Percentiles rank a stretch among this genome's conserved stretches.
Conservation (phyloP, 2,329 filamentous ascomycete species). For the Colletotrichum falcatum region DNA sequence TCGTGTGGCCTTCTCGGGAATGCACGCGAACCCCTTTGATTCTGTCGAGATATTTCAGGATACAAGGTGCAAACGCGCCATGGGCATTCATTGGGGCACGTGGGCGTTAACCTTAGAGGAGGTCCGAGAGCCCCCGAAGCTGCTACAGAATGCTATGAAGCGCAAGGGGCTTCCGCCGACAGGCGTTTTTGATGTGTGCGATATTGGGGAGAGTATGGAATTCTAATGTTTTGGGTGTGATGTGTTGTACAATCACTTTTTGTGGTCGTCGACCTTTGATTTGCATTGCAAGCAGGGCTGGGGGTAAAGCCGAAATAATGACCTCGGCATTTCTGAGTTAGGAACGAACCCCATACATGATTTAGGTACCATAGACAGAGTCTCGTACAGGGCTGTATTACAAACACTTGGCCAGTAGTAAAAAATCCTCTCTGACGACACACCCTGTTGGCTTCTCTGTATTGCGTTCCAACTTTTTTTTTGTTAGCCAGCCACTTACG, state of each 20-base stretch:
- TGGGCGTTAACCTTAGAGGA: constrained; percentile 91
- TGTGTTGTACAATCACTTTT: not conserved
- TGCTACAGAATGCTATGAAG: constrained; percentile 78
- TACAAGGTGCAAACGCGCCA: constrained; percentile 79
- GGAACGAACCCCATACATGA: not conserved
- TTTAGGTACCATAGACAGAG: constrained; percentile 6
- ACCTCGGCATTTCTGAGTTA: not conserved
- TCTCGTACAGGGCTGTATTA: not conserved
- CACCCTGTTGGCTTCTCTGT: not conserved
- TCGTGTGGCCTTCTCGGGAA: constrained; percentile 76
- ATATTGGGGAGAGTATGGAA: constrained; percentile 85
- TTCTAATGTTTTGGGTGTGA: constrained; percentile 61
- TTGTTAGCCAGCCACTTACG: not conserved
- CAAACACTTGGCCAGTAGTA: not conserved
- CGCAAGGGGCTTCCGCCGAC: constrained; percentile 75
- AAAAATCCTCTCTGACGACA: not conserved
- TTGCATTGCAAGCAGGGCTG: constrained; percentile 4
- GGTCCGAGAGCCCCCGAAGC: constrained; percentile 81
- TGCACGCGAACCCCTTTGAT: constrained; percentile 90
- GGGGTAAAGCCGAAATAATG: not conserved
- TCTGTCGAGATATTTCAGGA: constrained; percentile 90
- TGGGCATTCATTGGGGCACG: constrained; percentile 94
- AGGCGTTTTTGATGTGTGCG: constrained; percentile 84
- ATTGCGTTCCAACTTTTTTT: not conserved
- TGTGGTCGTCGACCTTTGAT: not conserved